phyloP scores from a whole-genome alignment of 345 rosid genomes.

The Clarkia xantiana region DNA sequence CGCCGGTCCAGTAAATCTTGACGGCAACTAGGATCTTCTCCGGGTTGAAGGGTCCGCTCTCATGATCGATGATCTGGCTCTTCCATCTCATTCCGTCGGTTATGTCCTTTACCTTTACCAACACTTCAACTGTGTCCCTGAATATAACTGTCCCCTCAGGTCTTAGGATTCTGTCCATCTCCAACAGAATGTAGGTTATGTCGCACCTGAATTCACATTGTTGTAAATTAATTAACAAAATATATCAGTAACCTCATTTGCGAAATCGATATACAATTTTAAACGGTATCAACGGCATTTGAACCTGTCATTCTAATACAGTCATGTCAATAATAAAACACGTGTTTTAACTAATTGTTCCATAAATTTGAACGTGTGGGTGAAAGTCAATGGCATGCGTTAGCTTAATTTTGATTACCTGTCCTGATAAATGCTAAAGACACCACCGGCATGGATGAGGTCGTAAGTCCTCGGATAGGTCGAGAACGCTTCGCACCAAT shows the following conservation, averaged over 20 bases:
- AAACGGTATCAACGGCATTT: too few species aligned
- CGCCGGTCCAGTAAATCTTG: conserved; percentile 82
- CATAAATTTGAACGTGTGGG: too few species aligned
- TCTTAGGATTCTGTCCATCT: conserved; percentile 88
- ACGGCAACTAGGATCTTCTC: conserved; percentile 83
- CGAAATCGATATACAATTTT: too few species aligned
- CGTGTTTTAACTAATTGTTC: too few species aligned
- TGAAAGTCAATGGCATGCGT: too few species aligned
- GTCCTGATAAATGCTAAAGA: conserved; percentile 65
- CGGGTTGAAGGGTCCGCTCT: conserved; percentile 79
- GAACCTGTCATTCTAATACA: too few species aligned
- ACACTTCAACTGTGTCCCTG: conserved; percentile 68
- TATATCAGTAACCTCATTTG: too few species aligned
- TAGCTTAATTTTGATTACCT: conserved; percentile 50
- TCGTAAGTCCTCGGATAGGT: conserved; percentile 95
- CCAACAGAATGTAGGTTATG: conserved; percentile 56
- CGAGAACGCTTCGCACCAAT: conserved; percentile 94
- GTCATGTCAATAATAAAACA: too few species aligned
- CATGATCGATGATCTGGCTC: conserved; percentile 65
- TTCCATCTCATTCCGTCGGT: conserved; percentile 79
- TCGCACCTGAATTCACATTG: too few species aligned
- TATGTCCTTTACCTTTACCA: conserved; percentile 55
- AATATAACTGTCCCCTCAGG: conserved; percentile 87
- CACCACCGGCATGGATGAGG: conserved; percentile 68
- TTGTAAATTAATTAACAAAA: too few species aligned